phyloP scores from a whole-genome alignment of 192 early-diverging fungal genomes.

The Coemansia sp. region DNA sequence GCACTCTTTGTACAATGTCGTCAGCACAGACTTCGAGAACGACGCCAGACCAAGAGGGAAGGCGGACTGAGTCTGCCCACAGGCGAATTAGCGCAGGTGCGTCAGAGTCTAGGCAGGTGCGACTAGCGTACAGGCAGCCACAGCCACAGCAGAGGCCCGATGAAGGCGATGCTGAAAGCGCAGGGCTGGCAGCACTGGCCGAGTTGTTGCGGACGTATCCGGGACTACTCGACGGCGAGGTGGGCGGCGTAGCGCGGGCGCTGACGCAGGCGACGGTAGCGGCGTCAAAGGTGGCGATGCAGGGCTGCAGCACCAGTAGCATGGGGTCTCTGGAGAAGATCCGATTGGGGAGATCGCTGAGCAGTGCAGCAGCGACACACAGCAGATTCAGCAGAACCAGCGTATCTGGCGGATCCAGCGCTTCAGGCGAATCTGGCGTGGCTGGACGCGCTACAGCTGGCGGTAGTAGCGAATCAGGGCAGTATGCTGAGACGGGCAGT shows the following conservation, averaged over 20 bases:
- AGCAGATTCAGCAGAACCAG: no score
- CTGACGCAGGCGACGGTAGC: slow-evolving; percentile 43
- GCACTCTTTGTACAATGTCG: slow-evolving; percentile 6
- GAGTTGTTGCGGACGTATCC: slow-evolving; percentile 46
- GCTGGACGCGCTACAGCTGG: background rate
- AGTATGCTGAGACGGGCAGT: background rate
- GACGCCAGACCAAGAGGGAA: background rate
- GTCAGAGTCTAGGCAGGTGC: background rate
- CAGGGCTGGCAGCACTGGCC: slow-evolving; percentile 14
- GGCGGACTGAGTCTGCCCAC: background rate
- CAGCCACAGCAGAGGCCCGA: background rate
- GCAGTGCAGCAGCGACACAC: background rate
- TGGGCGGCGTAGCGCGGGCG: slow-evolving; percentile 42
- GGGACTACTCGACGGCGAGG: slow-evolving; percentile 33
- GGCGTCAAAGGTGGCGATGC: slow-evolving; percentile 16
- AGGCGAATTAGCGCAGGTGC: background rate
- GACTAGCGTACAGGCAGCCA: background rate
- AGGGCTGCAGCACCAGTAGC: slow-evolving; percentile 2
- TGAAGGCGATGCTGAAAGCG: background rate
- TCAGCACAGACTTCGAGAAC: background rate
- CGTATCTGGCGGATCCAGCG: background rate
- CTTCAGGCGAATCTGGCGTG: background rate
- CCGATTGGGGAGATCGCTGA: slow-evolving; percentile 22
- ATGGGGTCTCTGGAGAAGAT: slow-evolving; percentile 30
- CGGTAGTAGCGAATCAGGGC: background rate